phyloP scores from a whole-genome alignment of 2,329 filamentous ascomycete species.

The Pseudonectria buxi region DNA sequence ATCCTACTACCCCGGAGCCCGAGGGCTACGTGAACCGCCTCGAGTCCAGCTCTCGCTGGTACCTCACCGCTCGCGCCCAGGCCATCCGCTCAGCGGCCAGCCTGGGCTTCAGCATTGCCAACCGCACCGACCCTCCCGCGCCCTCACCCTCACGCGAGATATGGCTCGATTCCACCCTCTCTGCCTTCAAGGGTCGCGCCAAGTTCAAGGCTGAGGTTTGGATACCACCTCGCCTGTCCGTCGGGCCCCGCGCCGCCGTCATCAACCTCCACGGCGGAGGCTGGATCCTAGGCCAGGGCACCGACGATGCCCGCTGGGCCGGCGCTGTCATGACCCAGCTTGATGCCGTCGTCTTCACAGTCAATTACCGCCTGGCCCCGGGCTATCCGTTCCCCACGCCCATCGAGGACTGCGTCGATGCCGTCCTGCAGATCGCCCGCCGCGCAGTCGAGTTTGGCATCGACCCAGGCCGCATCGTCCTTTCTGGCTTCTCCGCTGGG shows the following conservation, averaged over 20 bases:
- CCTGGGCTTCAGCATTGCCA: constrained; percentile 36
- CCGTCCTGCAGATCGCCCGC: constrained; percentile 52
- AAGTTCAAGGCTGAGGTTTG: constrained; percentile 44
- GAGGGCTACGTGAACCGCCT: constrained; percentile 38
- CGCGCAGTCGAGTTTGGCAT: constrained; percentile 52
- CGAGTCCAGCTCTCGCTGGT: constrained; percentile 37
- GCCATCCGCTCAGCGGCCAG: constrained; percentile 38
- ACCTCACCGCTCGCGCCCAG: constrained; percentile 35
- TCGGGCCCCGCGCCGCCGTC: constrained; percentile 43
- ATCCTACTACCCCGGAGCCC: constrained; percentile 25
- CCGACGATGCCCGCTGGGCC: constrained; percentile 57
- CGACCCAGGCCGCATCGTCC: constrained; percentile 47
- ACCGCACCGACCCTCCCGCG: constrained; percentile 34
- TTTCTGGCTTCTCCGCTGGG: constrained; percentile 60
- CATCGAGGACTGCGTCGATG: constrained; percentile 59
- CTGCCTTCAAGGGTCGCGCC: constrained; percentile 27
- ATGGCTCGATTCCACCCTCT: constrained; percentile 37
- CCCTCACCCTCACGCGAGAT: constrained; percentile 32
- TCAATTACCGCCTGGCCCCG: constrained; percentile 63
- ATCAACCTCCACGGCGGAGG: constrained; percentile 64
- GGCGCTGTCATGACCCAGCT: constrained; percentile 43
- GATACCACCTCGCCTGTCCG: constrained; percentile 28
- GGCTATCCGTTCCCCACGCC: constrained; percentile 57
- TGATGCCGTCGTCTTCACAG: constrained; percentile 54
- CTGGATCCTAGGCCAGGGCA: constrained; percentile 56